These are phyloP conservation scores for Colletotrichum sublineola DNA, from an alignment of 2,329 filamentous ascomycete species.

Conservation along the genomic window DNA sequence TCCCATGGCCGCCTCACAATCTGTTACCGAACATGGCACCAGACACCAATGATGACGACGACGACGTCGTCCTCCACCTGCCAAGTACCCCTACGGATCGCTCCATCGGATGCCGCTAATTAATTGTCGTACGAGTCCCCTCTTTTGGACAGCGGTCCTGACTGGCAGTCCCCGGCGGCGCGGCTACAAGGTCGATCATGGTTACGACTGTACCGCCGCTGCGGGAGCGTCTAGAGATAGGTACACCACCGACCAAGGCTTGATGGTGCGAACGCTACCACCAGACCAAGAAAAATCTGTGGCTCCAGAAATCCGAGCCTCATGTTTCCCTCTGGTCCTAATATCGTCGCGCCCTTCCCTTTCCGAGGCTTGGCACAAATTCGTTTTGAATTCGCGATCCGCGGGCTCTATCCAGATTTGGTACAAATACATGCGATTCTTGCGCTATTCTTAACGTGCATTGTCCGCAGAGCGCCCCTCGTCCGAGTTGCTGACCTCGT, in stretches of 20 bases:
- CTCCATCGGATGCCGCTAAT: slow-evolving; percentile 31
- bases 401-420: slow-evolving; percentile 16
- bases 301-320: slow-evolving; percentile 14
- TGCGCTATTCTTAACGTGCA: slow-evolving; percentile 36
- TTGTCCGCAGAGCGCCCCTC: slow-evolving; percentile 24
- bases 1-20: slow-evolving; percentile 18
- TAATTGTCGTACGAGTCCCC: slow-evolving; percentile 41
- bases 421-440: slow-evolving; percentile 3
- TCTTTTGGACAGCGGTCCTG: slow-evolving; percentile 21
- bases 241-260: slow-evolving; percentile 28
- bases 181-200: slow-evolving; percentile 40
- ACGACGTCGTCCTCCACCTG: slow-evolving; percentile 3
- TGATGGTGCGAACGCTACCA: slow-evolving; percentile 20
- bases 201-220: slow-evolving; percentile 33
- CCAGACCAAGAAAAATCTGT: slow-evolving; percentile 6
- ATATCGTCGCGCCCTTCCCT: not conserved
- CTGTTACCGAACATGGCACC: slow-evolving; percentile 20
- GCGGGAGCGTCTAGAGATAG: slow-evolving; percentile 32
- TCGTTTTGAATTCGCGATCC: slow-evolving; percentile 2
- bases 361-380: slow-evolving; percentile 4
- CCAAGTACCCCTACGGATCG: slow-evolving; percentile 23
- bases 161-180: slow-evolving; percentile 37
- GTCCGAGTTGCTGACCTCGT: slow-evolving; percentile 37
- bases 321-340: not conserved
- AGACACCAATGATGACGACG: slow-evolving; percentile 20